Conservation (phyloP, 2,329 filamentous ascomycete species). For the Alternaria atra region DNA sequence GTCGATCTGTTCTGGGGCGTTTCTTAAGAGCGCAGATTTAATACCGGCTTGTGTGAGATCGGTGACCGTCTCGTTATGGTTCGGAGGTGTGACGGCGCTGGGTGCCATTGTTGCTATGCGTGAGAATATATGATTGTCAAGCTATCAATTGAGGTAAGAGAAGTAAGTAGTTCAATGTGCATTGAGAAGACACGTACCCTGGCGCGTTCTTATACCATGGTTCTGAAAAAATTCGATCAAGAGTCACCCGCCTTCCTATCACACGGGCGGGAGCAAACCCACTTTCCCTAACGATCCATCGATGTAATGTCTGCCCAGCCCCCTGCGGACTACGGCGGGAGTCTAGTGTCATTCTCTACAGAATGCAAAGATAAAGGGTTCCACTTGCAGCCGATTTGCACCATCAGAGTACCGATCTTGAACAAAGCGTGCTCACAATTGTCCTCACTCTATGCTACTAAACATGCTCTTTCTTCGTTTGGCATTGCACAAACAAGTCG, state of each 20-base stretch:
- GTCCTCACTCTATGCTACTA: neutral
- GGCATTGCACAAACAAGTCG: slow-evolving; percentile 2
- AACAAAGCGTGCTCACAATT: slow-evolving; percentile 7
- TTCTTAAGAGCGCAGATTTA: slow-evolving; percentile 39
- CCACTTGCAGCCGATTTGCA: slow-evolving; percentile 13
- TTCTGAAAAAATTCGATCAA: slow-evolving; percentile 25
- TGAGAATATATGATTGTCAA: neutral
- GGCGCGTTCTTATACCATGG: slow-evolving; percentile 27
- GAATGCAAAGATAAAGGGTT: slow-evolving; percentile 25
- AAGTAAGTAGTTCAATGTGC: slow-evolving; percentile 2
- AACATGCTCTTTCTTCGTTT: neutral
- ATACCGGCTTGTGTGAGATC: slow-evolving; percentile 47
- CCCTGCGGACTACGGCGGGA: slow-evolving; percentile 19
- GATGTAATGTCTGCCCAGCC: slow-evolving; percentile 22
- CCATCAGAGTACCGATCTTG: slow-evolving; percentile 2
- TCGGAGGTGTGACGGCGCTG: slow-evolving; percentile 44
- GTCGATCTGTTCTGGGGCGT: slow-evolving; percentile 42
- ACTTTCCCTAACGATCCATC: slow-evolving; percentile 15
- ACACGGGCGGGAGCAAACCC: slow-evolving; percentile 28
- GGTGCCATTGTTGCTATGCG: slow-evolving; percentile 35
- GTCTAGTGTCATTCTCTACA: slow-evolving; percentile 20
- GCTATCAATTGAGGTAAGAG: neutral
- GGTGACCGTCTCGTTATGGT: slow-evolving; percentile 35
- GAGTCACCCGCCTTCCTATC: slow-evolving; percentile 40
- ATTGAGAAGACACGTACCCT: slow-evolving; percentile 1